Percentiles rank a stretch among this genome's conserved stretches.
Conservation (phyloP, 306 rosid genomes). For the Potentilla sterilis region DNA sequence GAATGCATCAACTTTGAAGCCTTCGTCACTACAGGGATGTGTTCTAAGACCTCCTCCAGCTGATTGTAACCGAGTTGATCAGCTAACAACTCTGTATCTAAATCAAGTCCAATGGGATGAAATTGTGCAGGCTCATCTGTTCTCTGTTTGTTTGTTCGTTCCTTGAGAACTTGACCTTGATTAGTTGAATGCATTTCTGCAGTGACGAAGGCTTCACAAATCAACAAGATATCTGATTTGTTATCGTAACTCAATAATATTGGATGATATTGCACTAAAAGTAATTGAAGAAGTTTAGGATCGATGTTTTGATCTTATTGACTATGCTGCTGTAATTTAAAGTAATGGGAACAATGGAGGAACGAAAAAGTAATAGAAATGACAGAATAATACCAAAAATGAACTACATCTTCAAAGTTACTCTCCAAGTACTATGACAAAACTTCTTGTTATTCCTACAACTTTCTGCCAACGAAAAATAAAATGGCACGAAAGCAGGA, state of each 20-base stretch:
- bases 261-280: not conserved
- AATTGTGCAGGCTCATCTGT: too few species aligned
- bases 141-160: too few species aligned
- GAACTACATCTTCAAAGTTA: not conserved
- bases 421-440: constrained; percentile 29
- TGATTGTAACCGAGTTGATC: too few species aligned
- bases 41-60: too few species aligned
- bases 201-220: too few species aligned
- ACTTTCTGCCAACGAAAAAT: constrained; percentile 47
- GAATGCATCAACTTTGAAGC: too few species aligned
- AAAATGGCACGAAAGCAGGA: constrained; percentile 20
- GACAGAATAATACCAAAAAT: not conserved
- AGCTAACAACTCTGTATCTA: too few species aligned
- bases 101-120: too few species aligned
- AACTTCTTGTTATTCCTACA: constrained; percentile 25
- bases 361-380: not conserved
- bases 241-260: not conserved
- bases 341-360: not conserved
- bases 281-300: not conserved
- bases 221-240: too few species aligned
- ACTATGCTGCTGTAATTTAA: not conserved
- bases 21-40: too few species aligned
- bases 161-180: too few species aligned
- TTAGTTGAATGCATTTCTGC: too few species aligned
- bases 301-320: not conserved